A percentile compares a stretch with the other conserved stretches of the same genome.
phyloP scores from a whole-genome alignment of 2,329 filamentous ascomycete genomes.

The Elsinoe fawcettii region DNA sequence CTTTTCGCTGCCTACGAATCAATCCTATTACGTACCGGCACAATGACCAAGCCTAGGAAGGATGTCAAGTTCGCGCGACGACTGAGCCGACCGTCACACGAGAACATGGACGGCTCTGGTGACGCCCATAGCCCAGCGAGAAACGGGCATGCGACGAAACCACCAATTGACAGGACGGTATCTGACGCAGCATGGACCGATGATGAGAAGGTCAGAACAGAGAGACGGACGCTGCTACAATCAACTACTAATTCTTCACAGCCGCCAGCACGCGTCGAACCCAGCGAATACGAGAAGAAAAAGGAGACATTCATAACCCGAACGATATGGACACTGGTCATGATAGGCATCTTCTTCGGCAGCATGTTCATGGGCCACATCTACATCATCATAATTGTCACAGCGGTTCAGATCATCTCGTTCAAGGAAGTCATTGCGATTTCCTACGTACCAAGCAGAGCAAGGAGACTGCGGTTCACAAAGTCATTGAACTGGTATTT shows the following conservation, averaged over 20 bases:
- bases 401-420: conserved; percentile 87
- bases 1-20: background rate
- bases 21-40: background rate
- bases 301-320: conserved; percentile 95
- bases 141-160: conserved; percentile 28
- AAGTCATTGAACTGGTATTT: conserved; percentile 99
- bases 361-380: conserved; percentile 94
- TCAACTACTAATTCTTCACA: background rate
- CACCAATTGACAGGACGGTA: conserved; percentile 17
- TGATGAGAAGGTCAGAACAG: conserved; percentile 18
- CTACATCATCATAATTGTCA: conserved; percentile 90
- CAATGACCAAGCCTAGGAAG: conserved; percentile 48
- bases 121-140: conserved; percentile 44
- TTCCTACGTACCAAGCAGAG: conserved; percentile 84
- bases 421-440: conserved; percentile 99
- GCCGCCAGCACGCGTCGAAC: conserved; percentile 25
- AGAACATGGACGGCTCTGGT: conserved; percentile 47
- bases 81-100: conserved; percentile 59
- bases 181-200: conserved; percentile 19
- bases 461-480: conserved; percentile 83
- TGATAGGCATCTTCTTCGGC: conserved; percentile 89
- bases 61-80: conserved; percentile 56
- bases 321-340: conserved; percentile 95
- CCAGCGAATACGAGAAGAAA: conserved; percentile 91
- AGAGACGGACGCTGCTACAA: background rate